Evolutionary conservation across 208 protist species (phyloP), one percentile per base, ranked within the genome.

Genomic region (Endotrypanum monterogeii): DNA sequence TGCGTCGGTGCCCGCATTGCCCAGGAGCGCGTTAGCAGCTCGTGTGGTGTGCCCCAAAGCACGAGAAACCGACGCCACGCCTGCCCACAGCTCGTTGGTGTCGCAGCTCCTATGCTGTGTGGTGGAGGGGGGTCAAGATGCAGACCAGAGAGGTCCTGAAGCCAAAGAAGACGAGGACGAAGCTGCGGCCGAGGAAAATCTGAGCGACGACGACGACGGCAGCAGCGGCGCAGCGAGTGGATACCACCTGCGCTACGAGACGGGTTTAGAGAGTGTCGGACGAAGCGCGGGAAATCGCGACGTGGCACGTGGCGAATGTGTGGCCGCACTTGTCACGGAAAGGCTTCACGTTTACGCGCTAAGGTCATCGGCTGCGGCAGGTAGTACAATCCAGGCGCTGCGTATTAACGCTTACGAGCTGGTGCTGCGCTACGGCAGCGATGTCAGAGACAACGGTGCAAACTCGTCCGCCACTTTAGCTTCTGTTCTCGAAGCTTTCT

Each of bases 31-130:
- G n/a, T 39, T 65, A 46, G 20, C 60, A 23, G 60, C 25, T 7
- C 37, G 60, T 37, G 11, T 69, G 1, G 63, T 69, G 44, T 23
- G n/a, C 12, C 12, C 44, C 25, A 35, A 35, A 39, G 63, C 25
- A n/a, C 63, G 54, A 55, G 63, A 69, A 5, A 55, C 20, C n/a
- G 63, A 14, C 0, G 39, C 25, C 44, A 20, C 25, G 44, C 32
- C 63, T n/a, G 16, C 46, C 63, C 30, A 28, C 23, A 6, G 25
- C 28, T 39, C 39, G 30, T 1, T 44, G 6, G 32, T 30, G 20
- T 41, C 41, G 46, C 41, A 54, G 67, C 52, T 79, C 46, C 68
- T 79, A 41, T 71, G 74, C 25, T 79, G 74, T 50, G 58, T 73
- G 25, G 58, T 79, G 61, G 51, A 63, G 30, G 61, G 56, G 1